Percentiles rank a stretch among this genome's conserved stretches.
These are phyloP conservation scores for Pseudopyrenochaeta lycopersici DNA, from an alignment of 2,329 filamentous ascomycete genomes.

Conservation along the genomic window DNA sequence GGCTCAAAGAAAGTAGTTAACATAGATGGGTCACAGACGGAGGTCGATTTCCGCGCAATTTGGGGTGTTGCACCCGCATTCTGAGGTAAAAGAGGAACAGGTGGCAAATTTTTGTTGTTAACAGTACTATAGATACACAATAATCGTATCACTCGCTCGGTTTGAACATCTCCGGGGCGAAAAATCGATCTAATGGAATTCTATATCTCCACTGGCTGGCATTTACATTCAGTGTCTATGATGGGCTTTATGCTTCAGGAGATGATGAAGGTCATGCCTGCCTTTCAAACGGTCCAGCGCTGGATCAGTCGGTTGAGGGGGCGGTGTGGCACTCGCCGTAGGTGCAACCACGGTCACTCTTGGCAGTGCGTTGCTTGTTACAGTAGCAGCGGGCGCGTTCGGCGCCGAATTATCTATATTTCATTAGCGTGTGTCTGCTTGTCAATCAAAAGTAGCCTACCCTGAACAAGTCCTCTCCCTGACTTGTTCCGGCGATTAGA, in stretches of 20 bases:
- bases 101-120: too few species aligned
- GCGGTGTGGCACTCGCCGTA: neutral
- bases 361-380: neutral
- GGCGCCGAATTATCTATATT: neutral
- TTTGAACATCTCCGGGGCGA: too few species aligned
- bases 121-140: too few species aligned
- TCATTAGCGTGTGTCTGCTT: neutral
- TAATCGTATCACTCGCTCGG: too few species aligned
- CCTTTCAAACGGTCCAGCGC: neutral
- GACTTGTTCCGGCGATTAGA: neutral
- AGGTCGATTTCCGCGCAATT: slow-evolving; percentile 7
- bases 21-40: slow-evolving; percentile 1
- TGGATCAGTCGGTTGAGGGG: neutral
- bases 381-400: neutral
- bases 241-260: neutral
- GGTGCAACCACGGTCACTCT: neutral
- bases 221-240: too few species aligned
- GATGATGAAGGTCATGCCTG: neutral
- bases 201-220: too few species aligned
- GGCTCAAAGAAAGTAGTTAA: slow-evolving; percentile 2
- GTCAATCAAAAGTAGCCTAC: too few species aligned
- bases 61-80: slow-evolving; percentile 5
- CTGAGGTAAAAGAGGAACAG: neutral
- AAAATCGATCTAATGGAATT: too few species aligned
- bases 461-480: neutral